These are phyloP conservation scores for Pichia scutulata DNA, from an alignment of 805 yeast genomes.

Conservation along the genomic window DNA sequence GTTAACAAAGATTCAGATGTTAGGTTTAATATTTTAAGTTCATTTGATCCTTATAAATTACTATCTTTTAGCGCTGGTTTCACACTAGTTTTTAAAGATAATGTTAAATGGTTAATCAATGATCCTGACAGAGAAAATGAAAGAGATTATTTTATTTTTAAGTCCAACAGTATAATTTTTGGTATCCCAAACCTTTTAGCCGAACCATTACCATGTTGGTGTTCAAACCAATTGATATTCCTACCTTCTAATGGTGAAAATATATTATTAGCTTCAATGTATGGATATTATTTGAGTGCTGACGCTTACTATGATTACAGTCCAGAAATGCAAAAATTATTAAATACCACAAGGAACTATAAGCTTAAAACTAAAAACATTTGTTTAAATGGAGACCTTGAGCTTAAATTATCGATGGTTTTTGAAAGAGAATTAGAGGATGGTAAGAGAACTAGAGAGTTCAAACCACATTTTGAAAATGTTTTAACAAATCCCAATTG, in stretches of 20 bases:
- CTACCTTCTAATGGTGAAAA: slow-evolving; percentile 32
- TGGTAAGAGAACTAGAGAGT: slow-evolving; percentile 33
- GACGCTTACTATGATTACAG: slow-evolving; percentile 10
- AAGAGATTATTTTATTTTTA: slow-evolving; percentile 53
- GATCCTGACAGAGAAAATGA: slow-evolving; percentile 51
- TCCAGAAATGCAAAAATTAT: slow-evolving; percentile 3
- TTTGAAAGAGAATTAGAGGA: slow-evolving; percentile 39
- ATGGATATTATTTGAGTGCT: slow-evolving; percentile 20
- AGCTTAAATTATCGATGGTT: slow-evolving; percentile 48
- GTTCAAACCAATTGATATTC: slow-evolving; percentile 39
- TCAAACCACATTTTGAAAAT: slow-evolving; percentile 51
- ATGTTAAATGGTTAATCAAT: slow-evolving; percentile 55
- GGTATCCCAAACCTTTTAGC: slow-evolving; percentile 71
- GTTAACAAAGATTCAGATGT: slow-evolving; percentile 39
- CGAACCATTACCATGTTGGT: slow-evolving; percentile 49
- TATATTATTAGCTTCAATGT: slow-evolving; percentile 17
- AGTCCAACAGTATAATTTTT: slow-evolving; percentile 55
- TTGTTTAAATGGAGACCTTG: slow-evolving; percentile 52
- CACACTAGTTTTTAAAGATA: slow-evolving; percentile 58
- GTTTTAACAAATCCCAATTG: slow-evolving; percentile 45
- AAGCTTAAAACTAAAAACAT: slow-evolving; percentile 48
- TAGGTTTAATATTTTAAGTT: slow-evolving; percentile 61
- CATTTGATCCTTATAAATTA: slow-evolving; percentile 70
- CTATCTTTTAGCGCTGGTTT: slow-evolving; percentile 69
- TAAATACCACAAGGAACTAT: slow-evolving; percentile 2